A percentile compares a stretch with the other conserved stretches of the same genome.
These are phyloP conservation scores for Arthrobotrys sinensis DNA, from an alignment of 2,329 filamentous ascomycete genomes.

Conservation along the genomic window DNA sequence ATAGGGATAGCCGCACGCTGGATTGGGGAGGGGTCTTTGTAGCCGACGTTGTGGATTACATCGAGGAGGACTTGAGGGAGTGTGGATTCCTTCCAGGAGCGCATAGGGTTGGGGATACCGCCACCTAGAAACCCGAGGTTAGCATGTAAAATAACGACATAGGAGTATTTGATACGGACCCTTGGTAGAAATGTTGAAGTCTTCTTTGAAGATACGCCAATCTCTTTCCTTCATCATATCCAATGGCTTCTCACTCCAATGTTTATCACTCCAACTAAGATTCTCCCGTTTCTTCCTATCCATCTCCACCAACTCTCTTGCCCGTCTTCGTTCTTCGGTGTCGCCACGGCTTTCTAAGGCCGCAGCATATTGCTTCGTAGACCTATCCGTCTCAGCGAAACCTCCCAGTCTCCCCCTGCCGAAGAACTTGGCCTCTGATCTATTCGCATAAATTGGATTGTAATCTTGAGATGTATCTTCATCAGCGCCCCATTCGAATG, in stretches of 20 bases:
- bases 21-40: slow-evolving; percentile 90
- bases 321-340: slow-evolving; percentile 82
- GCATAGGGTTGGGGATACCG: slow-evolving; percentile 94
- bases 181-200: slow-evolving; percentile 96
- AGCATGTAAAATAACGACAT: slow-evolving; percentile 9
- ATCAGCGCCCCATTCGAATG: slow-evolving; percentile 96
- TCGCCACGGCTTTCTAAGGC: slow-evolving; percentile 81
- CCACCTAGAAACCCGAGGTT: slow-evolving; percentile 69
- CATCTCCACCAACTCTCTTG: slow-evolving; percentile 86
- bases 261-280: slow-evolving; percentile 85
- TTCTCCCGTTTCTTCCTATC: slow-evolving; percentile 81
- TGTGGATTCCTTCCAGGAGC: slow-evolving; percentile 88
- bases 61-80: slow-evolving; percentile 83
- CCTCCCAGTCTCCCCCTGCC: slow-evolving; percentile 78
- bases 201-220: slow-evolving; percentile 99
- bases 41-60: slow-evolving; percentile 87
- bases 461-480: slow-evolving; percentile 91
- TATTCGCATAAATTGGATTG: slow-evolving; percentile 83
- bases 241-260: slow-evolving; percentile 94
- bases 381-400: slow-evolving; percentile 70
- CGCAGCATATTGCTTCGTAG: slow-evolving; percentile 75
- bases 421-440: slow-evolving; percentile 78
- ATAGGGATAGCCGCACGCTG: slow-evolving; percentile 97
- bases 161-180: slow-evolving; percentile 69
- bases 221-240: slow-evolving; percentile 96